phyloP scores from a whole-genome alignment of 2,329 filamentous ascomycete species.

The Penicillium sp. region DNA sequence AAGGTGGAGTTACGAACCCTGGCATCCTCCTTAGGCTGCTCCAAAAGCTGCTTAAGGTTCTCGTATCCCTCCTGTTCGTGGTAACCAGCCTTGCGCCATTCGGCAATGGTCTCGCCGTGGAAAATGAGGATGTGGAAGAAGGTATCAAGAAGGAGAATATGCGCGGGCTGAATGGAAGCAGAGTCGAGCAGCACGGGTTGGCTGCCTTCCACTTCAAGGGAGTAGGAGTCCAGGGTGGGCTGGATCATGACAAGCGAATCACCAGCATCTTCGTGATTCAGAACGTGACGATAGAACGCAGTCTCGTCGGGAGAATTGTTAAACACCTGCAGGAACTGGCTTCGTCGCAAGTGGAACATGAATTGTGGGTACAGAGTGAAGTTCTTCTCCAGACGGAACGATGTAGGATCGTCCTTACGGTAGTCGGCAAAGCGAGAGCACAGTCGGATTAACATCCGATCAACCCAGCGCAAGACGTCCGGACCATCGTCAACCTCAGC shows the following conservation, averaged over 20 bases:
- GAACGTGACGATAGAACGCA: conserved; percentile 95
- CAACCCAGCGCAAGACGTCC: conserved; percentile 97
- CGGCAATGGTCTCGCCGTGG: conserved; percentile 95
- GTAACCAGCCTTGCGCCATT: conserved; percentile 97
- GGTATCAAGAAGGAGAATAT: conserved; percentile 90
- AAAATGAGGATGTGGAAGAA: conserved; percentile 99
- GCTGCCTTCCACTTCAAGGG: conserved; percentile 89
- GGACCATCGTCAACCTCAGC: conserved; percentile 97
- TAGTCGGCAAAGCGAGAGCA: conserved; percentile 98
- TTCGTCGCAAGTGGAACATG: conserved; percentile 97
- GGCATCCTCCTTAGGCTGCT: conserved; percentile 94
- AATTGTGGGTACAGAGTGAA: conserved; percentile 98
- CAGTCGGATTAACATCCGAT: conserved; percentile 94
- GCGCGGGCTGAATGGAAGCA: conserved; percentile 90
- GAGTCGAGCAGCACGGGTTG: conserved; percentile 94
- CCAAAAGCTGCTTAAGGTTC: conserved; percentile 83
- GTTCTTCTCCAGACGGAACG: conserved; percentile 96
- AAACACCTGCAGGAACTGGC: conserved; percentile 97
- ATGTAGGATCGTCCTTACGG: conserved; percentile 94
- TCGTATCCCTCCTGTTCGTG: conserved; percentile 98
- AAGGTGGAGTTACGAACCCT: conserved; percentile 59
- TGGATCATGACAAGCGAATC: conserved; percentile 99
- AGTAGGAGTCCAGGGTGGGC: conserved; percentile 94
- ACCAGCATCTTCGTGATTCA: conserved; percentile 95
- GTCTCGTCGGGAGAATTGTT: conserved; percentile 99